phyloP scores from a whole-genome alignment of 495 filamentous ascomycete species.

The Aspergillus saccharolyticus region DNA sequence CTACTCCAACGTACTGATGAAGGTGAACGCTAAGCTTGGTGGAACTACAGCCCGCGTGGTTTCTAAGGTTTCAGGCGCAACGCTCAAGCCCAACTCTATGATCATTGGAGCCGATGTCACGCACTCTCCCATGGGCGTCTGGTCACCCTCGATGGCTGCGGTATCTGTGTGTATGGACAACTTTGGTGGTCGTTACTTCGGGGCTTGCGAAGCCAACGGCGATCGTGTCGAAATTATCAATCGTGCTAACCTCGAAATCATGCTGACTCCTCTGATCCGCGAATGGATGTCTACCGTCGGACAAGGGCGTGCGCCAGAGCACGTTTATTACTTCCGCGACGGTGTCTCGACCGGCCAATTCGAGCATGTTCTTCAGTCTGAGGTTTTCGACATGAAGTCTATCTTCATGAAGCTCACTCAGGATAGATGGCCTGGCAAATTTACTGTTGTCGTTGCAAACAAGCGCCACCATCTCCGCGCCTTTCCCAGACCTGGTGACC shows the following conservation, averaged over 20 bases:
- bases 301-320: conserved; percentile 45
- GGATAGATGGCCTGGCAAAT: conserved; percentile 45
- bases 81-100: conserved; percentile 53
- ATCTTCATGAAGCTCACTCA: conserved; percentile 42
- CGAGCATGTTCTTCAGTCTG: conserved; percentile 64
- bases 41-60: conserved; percentile 59
- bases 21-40: conserved; percentile 94
- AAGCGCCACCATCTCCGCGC: conserved; percentile 95
- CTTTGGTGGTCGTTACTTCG: conserved; percentile 64
- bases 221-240: conserved; percentile 69
- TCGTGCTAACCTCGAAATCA: conserved; percentile 52
- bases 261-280: conserved; percentile 57
- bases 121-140: conserved; percentile 63
- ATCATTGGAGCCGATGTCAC: conserved; percentile 89
- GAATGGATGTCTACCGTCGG: conserved; percentile 58
- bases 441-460: conserved; percentile 79
- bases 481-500: conserved; percentile 60
- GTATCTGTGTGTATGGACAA: conserved; percentile 77
- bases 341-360: conserved; percentile 89
- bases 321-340: conserved; percentile 91
- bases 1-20: conserved; percentile 84
- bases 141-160: conserved; percentile 73
- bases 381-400: conserved; percentile 63
- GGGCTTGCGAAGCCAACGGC: conserved; percentile 72
- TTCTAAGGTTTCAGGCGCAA: conserved; percentile 24